Evolutionary conservation across 441 rosid genomes (phyloP), one percentile per base, ranked within the genome.

Genomic region (Populus hybrid): DNA sequence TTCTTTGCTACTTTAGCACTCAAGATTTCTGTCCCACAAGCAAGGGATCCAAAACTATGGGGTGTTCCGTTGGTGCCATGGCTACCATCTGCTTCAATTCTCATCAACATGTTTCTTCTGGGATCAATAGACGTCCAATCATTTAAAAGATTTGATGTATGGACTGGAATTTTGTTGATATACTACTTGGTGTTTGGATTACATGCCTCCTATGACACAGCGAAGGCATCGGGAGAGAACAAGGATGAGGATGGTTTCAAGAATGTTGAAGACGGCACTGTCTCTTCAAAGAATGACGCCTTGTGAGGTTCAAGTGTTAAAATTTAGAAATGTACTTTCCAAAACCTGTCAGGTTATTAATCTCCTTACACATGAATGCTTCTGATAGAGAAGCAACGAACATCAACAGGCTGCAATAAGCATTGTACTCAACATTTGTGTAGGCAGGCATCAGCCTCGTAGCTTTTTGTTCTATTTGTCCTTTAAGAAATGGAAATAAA

Each of bases 31-130:
- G 92, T 93, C 4, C 94, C 97, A 0, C 90, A 87, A 26, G 94
- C 93, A 30, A 88, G 92, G 73, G 83, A 76, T 11, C 95, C 96
- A 3, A 91, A 88, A 35, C 50, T 89, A 0, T 93, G 98, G 98
- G 97, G 98, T 5, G 94, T 86, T 34, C 97, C 24, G 24, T 23
- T 23, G 24, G 24, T 23, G 24, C 24, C 24, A 23, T 23, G 24
- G 24, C 24, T 23, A 23, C 24, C 24, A 23, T 23, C 24, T 23
- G 24, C 24, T 23, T 23, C 24, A 23, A 23, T 23, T 23, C 24
- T 23, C 24, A 23, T 23, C 24, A 23, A 23, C 24, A 23, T 23
- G 24, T 23, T 23, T 23, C 24, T 23, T 23, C 24, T 23, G 24
- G 24, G 24, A 23, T 23, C 24, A 23, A 23, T 23, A 23, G 24